These are phyloP conservation scores for Lactarius akahatsu DNA, from an alignment of 768 basidiomycete species.

Conservation along the genomic window DNA sequence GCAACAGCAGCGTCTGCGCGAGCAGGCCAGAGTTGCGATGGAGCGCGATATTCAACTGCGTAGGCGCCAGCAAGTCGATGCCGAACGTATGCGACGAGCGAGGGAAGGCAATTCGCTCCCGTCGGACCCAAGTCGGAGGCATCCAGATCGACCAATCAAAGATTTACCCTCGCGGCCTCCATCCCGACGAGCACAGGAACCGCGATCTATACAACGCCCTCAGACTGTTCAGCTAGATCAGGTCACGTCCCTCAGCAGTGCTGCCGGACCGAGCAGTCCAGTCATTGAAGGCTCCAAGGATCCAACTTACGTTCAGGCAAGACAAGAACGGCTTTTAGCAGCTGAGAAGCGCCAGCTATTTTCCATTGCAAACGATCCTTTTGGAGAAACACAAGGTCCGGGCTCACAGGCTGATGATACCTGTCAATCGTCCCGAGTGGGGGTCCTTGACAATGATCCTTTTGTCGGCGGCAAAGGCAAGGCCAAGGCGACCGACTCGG, in stretches of 20 bases:
- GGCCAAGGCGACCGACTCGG: constrained; percentile 20
- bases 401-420: background rate
- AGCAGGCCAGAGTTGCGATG: constrained; percentile 18
- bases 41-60: constrained; percentile 22
- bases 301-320: constrained; percentile 11
- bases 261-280: constrained; percentile 10
- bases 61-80: constrained; percentile 18
- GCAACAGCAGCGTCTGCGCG: constrained; percentile 15
- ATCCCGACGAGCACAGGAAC: constrained; percentile 17
- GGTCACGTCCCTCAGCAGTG: constrained; percentile 5
- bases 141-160: constrained; percentile 24
- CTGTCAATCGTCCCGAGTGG: background rate
- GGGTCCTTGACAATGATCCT: background rate
- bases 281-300: constrained; percentile 1
- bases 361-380: constrained; percentile 5
- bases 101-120: constrained; percentile 11
- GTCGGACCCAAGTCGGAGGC: constrained; percentile 11
- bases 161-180: constrained; percentile 23
- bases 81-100: constrained; percentile 13
- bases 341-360: constrained; percentile 16
- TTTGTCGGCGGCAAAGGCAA: constrained; percentile 23
- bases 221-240: constrained; percentile 6
- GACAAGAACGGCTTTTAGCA: constrained; percentile 17
- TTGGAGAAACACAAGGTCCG: constrained; percentile 3
- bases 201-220: background rate